phyloP scores from a whole-genome alignment of 352 stramenopile genomes.

The Globisporangium okanoganense region DNA sequence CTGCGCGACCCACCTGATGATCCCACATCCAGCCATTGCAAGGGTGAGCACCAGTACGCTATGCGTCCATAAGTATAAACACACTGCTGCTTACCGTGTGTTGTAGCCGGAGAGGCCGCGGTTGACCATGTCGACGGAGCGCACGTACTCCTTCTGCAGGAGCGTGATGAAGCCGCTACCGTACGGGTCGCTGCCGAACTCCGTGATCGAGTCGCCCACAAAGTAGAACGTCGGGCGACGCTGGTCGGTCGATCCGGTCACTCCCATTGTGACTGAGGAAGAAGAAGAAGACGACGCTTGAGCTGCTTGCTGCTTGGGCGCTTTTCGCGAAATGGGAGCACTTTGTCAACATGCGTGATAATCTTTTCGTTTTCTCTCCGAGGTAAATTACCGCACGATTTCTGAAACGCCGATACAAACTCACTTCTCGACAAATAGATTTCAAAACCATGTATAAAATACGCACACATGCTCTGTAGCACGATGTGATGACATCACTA shows the following conservation, averaged over 20 bases:
- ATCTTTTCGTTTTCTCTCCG: too few species aligned
- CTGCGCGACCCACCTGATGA: constrained; percentile 31
- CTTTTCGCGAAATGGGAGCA: not conserved
- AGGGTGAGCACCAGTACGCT: not conserved
- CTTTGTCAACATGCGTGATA: too few species aligned
- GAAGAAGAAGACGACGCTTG: not conserved
- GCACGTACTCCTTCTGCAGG: constrained; percentile 45
- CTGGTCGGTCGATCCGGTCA: constrained; percentile 5
- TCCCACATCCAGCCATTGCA: not conserved
- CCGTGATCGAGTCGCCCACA: constrained; percentile 66
- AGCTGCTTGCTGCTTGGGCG: not conserved
- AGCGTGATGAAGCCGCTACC: constrained; percentile 41
- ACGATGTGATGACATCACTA: too few species aligned
- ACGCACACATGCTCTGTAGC: too few species aligned
- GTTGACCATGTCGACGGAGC: constrained; percentile 51
- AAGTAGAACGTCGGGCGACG: constrained; percentile 37
- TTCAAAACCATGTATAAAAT: too few species aligned
- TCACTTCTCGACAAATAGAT: too few species aligned
- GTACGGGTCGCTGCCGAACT: constrained; percentile 33
- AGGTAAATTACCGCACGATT: too few species aligned
- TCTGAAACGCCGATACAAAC: too few species aligned
- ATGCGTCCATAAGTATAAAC: not conserved
- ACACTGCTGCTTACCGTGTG: constrained; percentile 11
- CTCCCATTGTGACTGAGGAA: constrained; percentile 3
- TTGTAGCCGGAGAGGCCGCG: constrained; percentile 59